Base-by-base conservation (phyloP, 805 yeast genomes). In the Metschnikowia peoriensis region DNA sequence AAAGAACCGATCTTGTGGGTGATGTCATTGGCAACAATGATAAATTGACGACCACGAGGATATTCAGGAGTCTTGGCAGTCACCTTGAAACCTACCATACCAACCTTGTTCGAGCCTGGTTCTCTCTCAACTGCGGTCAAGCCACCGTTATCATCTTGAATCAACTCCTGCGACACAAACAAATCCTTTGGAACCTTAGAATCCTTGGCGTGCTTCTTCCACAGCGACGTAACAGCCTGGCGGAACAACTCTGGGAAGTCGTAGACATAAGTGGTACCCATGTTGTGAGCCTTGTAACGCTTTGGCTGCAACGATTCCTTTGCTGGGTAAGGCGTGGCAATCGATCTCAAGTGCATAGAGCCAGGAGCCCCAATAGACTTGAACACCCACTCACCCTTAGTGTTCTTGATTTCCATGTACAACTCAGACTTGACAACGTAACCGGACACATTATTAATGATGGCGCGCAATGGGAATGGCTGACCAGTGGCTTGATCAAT, bases 161-260 rank as follows among this genome's bases (percentile, higher is more conserved):
- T 90, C 69, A 94, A 81, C 75, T 94, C 99, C 56, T 81, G 80
- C 44, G 87, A 83, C 38, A 81, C 76, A 72, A 96, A 89, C 62
- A 86, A 78, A 63, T 89, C 94, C 56, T 85, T 89, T 41, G 92
- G 92, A 57, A 84, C 69, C 59, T 83, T 84, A 44, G 78, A 71
- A 50, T 70, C 69, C 52, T 84, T 76, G 41, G 83, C 78, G 60
- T 71, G 70, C 55, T 81, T 81, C 69, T 86, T 85, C 99, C 99
- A 94, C 71, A 85, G 87, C 17, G 92, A 79, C 51, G 83, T 71
- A 38, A 89, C 80, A 38, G 97, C 96, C 76, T 94, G 97, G 65
- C 92, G 89, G 87, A 96, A 94, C 65, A 94, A 77, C 70, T 94
- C 99, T 49, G 99, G 99, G 94, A 94, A 96, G 73, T 94, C 99